Base-by-base conservation (phyloP, 768 basidiomycete genomes). In the Trametes coccinea region DNA sequence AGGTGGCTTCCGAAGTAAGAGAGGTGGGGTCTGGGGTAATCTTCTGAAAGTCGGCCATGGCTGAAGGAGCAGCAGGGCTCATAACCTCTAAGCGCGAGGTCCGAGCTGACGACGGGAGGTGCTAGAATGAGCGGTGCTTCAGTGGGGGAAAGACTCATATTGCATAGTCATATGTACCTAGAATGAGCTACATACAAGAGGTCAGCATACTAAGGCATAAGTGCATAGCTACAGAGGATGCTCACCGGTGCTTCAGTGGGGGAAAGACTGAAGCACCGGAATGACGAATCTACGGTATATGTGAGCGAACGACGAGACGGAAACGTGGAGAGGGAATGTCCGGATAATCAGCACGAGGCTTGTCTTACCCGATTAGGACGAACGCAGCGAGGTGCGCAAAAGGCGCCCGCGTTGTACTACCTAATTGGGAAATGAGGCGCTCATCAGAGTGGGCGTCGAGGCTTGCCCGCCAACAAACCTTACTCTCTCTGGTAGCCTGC, bases 61-160 rank as follows among this genome's bases (percentile, higher is more conserved):
- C 16, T 22, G 22, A 9, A 2, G 33, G 34, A 53, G 34, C 60
- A 34, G 46, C 63, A 51, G 63, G 63, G 63, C 63, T 56, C 63
- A 65, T 64, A 64, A 64, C 62, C 62, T 64, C 16, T 55, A 43
- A 47, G 46, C 48, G 22, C 1, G 57, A 22, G 41, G 10, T 50
- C 17, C 2, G 37, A 51, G 39, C 33, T 2, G 41, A 16, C 41
- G 41, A 43, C 41, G 41, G 45, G 17, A 17, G 56, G 14, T 22
- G 13, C 56, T 57, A 47, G 37, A 37, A 31, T 9, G 3, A 30
- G 40, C 29, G 41, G 44, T 43, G 53, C 53, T n/a, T 43, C 41
- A 43, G 41, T 43, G 10, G 41, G 41, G 14, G 41, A 14, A 43
- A 16, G 14, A 43, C 41, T 43, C 13, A 43, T 43, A 43, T 43